phyloP scores from a whole-genome alignment of 176 grass and related monocot genomes.

The Cocos nucifera region DNA sequence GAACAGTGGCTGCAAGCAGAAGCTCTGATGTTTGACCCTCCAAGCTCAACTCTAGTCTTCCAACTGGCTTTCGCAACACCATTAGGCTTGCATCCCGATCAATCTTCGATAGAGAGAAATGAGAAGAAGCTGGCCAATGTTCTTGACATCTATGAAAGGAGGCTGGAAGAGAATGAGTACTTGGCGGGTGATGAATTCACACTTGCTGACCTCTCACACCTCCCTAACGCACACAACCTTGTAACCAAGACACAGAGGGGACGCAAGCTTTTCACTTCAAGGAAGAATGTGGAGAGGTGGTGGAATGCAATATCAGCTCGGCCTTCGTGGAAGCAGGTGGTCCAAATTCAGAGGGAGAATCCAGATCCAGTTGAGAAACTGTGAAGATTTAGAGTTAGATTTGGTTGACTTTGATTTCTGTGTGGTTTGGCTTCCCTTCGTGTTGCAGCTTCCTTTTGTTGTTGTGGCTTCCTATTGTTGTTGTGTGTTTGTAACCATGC shows the following conservation, averaged over 20 bases:
- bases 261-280: constrained; percentile 52
- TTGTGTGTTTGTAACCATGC: too few species aligned
- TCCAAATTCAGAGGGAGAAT: constrained; percentile 66
- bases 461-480: too few species aligned
- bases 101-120: constrained; percentile 34
- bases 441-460: too few species aligned
- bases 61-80: constrained; percentile 58
- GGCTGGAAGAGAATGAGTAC: constrained; percentile 35
- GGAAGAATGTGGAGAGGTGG: constrained; percentile 73
- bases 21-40: constrained; percentile 43
- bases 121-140: constrained; percentile 43
- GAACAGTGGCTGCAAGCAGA: constrained; percentile 85
- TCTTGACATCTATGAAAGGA: constrained; percentile 43
- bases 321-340: constrained; percentile 47
- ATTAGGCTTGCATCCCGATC: constrained; percentile 32
- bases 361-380: constrained; percentile 46
- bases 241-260: constrained; percentile 32
- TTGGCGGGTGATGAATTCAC: constrained; percentile 52
- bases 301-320: constrained; percentile 40
- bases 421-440: too few species aligned
- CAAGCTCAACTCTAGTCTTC: constrained; percentile 68
- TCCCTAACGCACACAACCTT: constrained; percentile 75
- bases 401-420: too few species aligned
- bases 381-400: not conserved
- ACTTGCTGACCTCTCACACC: constrained; percentile 60